phyloP scores from a whole-genome alignment of 2,329 filamentous ascomycete species.

The Sporothrix globosa region DNA sequence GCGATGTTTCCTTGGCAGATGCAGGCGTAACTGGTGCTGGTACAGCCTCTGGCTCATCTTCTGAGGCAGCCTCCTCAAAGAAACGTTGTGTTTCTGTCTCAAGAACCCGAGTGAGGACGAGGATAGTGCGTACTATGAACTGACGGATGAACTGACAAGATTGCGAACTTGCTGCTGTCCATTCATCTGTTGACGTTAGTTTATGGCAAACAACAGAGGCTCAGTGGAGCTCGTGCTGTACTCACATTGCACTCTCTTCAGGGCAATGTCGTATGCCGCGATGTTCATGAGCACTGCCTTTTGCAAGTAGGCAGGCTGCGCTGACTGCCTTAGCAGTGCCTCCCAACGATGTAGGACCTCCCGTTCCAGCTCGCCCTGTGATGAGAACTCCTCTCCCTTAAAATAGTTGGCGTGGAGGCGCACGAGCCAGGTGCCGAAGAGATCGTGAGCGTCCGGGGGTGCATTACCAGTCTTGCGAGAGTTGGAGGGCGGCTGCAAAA shows the following conservation, averaged over 20 bases:
- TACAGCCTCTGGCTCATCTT: not conserved
- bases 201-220: not conserved
- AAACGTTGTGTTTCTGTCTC: slow-evolving; percentile 37
- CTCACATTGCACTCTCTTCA: slow-evolving; percentile 58
- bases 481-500: slow-evolving; percentile 46
- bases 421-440: slow-evolving; percentile 79
- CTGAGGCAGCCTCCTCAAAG: slow-evolving; percentile 18
- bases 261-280: slow-evolving; percentile 75
- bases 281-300: slow-evolving; percentile 88
- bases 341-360: slow-evolving; percentile 81
- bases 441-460: slow-evolving; percentile 60
- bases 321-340: slow-evolving; percentile 70
- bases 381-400: slow-evolving; percentile 72
- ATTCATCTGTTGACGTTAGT: slow-evolving; percentile 47
- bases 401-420: slow-evolving; percentile 84
- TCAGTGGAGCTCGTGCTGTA: slow-evolving; percentile 8
- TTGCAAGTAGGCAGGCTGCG: slow-evolving; percentile 66
- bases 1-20: not conserved
- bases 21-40: not conserved
- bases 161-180: slow-evolving; percentile 50
- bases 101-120: slow-evolving; percentile 70
- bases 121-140: slow-evolving; percentile 78
- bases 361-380: slow-evolving; percentile 79
- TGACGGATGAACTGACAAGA: slow-evolving; percentile 69
- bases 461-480: slow-evolving; percentile 38